Conservation (phyloP, 1,284 basidiomycete species). For the Naganishia liquefaciens region DNA sequence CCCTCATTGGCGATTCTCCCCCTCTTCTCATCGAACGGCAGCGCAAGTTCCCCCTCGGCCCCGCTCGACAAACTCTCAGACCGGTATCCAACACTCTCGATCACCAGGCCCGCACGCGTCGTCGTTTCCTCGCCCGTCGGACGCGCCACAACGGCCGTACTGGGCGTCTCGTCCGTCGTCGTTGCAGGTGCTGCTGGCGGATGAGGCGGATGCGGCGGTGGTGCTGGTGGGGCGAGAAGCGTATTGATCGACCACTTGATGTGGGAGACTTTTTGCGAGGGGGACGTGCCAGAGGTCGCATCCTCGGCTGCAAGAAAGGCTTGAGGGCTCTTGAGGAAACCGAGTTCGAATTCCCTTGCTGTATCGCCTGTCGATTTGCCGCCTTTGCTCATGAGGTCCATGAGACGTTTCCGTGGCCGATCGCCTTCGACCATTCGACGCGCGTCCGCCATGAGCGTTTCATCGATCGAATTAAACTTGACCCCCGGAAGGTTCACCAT, state of each 20-base stretch:
- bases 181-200: constrained; percentile 34
- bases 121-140: constrained; percentile 63
- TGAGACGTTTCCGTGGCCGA: constrained; percentile 56
- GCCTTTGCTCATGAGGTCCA: constrained; percentile 54
- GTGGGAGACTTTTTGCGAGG: constrained; percentile 53
- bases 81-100: constrained; percentile 86
- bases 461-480: constrained; percentile 49
- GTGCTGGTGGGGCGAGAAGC: constrained; percentile 37
- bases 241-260: constrained; percentile 50
- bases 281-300: constrained; percentile 50
- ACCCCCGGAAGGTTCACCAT: constrained; percentile 75
- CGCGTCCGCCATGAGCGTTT: constrained; percentile 47
- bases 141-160: constrained; percentile 57
- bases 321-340: constrained; percentile 74
- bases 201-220: constrained; percentile 33
- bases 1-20: constrained; percentile 50
- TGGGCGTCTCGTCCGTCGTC: constrained; percentile 55
- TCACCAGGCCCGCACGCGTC: constrained; percentile 71
- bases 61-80: constrained; percentile 61
- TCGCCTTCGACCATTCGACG: constrained; percentile 48
- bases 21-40: constrained; percentile 51
- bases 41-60: constrained; percentile 37
- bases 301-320: constrained; percentile 53
- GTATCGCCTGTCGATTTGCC: background rate
- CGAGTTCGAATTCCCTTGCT: constrained; percentile 71